These are phyloP conservation scores for Tetrastigma voinierianum DNA, from an alignment of 164 flowering plant genomes.

Conservation along the genomic window DNA sequence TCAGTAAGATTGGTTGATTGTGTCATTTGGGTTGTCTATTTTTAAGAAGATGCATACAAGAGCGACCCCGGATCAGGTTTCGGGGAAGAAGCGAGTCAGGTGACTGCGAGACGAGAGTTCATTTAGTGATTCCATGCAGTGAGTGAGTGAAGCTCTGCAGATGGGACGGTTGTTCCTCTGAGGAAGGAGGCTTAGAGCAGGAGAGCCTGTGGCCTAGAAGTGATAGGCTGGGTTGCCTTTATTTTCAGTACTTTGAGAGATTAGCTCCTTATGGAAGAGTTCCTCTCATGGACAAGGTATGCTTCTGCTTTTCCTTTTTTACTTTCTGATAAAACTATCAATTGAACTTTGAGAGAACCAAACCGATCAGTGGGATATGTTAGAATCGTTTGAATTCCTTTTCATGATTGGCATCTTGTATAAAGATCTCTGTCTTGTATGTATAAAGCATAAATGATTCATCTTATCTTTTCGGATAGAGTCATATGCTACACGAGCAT, in stretches of 20 bases:
- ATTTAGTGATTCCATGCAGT: conserved; percentile 69
- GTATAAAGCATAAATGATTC: conserved; percentile 6
- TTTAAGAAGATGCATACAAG: not conserved
- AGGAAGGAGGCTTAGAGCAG: conserved; percentile 64
- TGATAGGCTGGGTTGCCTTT: conserved; percentile 75
- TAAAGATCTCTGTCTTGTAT: conserved; percentile 9
- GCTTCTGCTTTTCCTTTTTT: not conserved
- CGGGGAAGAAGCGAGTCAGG: conserved; percentile 74
- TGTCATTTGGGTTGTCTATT: not conserved
- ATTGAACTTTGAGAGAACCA: not conserved
- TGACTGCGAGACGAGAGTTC: conserved; percentile 68
- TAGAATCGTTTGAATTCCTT: conserved; percentile 18
- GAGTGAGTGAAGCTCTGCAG: conserved; percentile 85
- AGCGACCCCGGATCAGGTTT: not conserved
- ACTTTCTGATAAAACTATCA: not conserved
- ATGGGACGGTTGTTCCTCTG: conserved; percentile 72
- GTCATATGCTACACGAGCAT: conserved; percentile 9
- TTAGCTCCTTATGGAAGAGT: conserved; percentile 84
- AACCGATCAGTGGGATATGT: conserved; percentile 6
- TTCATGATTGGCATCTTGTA: conserved; percentile 20
- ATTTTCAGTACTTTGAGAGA: conserved; percentile 82
- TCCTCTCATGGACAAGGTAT: conserved; percentile 95
- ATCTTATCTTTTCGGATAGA: not conserved
- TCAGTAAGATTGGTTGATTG: not conserved
- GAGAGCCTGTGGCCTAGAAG: conserved; percentile 47